These are phyloP conservation scores for Zoysia japonica DNA, from an alignment of 176 grass and related monocot genomes.

Conservation along the genomic window DNA sequence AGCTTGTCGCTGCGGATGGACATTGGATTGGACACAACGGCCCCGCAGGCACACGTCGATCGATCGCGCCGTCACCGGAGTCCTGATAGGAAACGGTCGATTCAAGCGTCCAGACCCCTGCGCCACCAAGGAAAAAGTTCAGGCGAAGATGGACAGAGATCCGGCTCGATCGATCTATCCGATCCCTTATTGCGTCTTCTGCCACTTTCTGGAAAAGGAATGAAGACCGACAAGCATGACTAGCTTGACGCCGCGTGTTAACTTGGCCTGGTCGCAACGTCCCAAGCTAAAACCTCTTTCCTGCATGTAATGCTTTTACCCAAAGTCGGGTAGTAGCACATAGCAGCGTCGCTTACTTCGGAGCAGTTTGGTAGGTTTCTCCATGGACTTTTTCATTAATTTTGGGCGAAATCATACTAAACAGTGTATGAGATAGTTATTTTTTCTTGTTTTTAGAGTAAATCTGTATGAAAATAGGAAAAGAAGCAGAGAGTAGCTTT, in stretches of 20 bases:
- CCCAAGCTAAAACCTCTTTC: not conserved
- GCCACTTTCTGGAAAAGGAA: not conserved
- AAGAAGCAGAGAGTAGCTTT: no score
- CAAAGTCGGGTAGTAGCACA: no score
- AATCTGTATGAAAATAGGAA: no score
- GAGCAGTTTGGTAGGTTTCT: no score
- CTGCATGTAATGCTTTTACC: not conserved
- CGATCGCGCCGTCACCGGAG: not conserved
- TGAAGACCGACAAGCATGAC: no score
- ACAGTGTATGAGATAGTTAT: no score
- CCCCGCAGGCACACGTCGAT: not conserved
- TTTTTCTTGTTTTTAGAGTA: no score
- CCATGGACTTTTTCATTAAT: no score
- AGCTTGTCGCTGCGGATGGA: not conserved
- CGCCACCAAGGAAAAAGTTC: not conserved
- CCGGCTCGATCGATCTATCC: not conserved
- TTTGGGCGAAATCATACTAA: no score
- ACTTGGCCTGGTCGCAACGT: slow-evolving; percentile 28
- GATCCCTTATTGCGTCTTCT: not conserved
- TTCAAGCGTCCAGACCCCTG: not conserved
- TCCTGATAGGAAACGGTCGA: slow-evolving; percentile 13
- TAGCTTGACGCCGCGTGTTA: not conserved
- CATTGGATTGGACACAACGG: not conserved
- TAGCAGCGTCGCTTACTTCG: no score
- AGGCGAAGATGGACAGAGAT: not conserved